A percentile compares a stretch with the other conserved stretches of the same genome.
Conservation (phyloP, 768 basidiomycete species). For the Hirschioporus abietinus region DNA sequence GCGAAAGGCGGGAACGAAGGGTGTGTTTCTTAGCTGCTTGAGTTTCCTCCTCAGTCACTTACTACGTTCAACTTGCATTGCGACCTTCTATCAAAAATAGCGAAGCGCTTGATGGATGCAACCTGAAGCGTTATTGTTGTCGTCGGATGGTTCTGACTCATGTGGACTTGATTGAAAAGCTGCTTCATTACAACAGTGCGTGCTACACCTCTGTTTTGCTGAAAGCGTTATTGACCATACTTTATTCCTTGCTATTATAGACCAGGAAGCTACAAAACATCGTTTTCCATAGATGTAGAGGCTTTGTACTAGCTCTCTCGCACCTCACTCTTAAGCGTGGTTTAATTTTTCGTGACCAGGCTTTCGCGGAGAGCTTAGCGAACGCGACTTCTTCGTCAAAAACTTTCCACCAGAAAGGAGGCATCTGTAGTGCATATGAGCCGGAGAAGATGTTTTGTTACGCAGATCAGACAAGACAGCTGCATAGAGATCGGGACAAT, state of each 20-base stretch:
- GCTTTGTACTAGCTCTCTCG: neutral
- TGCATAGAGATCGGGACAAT: neutral
- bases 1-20: conserved; percentile 83
- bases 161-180: conserved; percentile 95
- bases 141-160: conserved; percentile 96
- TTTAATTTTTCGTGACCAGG: neutral
- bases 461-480: neutral
- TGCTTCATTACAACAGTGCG: conserved; percentile 93
- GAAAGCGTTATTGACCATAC: neutral
- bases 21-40: conserved; percentile 39
- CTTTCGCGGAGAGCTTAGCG: neutral
- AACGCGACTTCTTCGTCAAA: neutral
- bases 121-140: conserved; percentile 93
- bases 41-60: conserved; percentile 7
- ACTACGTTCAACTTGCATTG: no score
- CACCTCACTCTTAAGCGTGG: neutral
- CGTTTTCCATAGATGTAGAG: neutral
- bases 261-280: neutral
- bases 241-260: neutral
- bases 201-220: conserved; percentile 10
- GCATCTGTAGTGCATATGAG: neutral
- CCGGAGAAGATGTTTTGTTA: neutral
- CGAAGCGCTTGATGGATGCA: conserved; percentile 84
- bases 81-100: conserved; percentile 32
- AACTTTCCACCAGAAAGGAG: neutral